Evolutionary conservation across 2,329 filamentous ascomycete genomes (phyloP), one percentile per base, ranked within the genome.

Genomic region (Teratosphaeria viscida): DNA sequence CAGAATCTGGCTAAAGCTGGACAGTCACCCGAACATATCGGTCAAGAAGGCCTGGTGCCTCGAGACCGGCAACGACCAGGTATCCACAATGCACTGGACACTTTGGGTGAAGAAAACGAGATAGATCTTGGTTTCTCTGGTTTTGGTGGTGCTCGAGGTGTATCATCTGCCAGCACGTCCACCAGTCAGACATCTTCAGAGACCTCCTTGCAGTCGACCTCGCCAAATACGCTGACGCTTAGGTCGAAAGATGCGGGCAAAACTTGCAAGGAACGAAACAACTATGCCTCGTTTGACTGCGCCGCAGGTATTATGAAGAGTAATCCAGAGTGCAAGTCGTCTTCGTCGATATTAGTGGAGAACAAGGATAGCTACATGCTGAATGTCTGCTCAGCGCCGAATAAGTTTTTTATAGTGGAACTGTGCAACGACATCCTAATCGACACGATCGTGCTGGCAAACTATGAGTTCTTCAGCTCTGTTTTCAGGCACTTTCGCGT

Each of bases 291-390:
- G 0, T 97, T 97, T 70, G 94, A 99, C 73, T 95, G 91, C 62
- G 94, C 94, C 11, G 94, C 94, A 12, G 96, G 90, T 0, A 85
- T 97, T 32, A 79, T 96, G 62, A 97, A 97, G 77, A 90, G 90
- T 2, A 95, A 95, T 69, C 80, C 83, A 3, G 87, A 92, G 63
- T 88, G 89, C 59, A 95, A 94, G 73, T 95, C 94, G 63, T 82
- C 91, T 16, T 95, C 91, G 61, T 87, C 92, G 14, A 87, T 99
- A 14, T 76, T 99, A 52, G 86, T 95, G 52, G 94, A 99, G 77
- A 96, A 96, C 76, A 97, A 97, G 76, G 94, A 99, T 75, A 92
- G 90, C 64, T 99, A 99, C 74, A 96, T 99, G 90, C 81, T 97
- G 54, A 89, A 96, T 65, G 89, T 92, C 71, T 99, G 94, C 74